phyloP scores from a whole-genome alignment of 345 rosid genomes.

The Linum lewisii region DNA sequence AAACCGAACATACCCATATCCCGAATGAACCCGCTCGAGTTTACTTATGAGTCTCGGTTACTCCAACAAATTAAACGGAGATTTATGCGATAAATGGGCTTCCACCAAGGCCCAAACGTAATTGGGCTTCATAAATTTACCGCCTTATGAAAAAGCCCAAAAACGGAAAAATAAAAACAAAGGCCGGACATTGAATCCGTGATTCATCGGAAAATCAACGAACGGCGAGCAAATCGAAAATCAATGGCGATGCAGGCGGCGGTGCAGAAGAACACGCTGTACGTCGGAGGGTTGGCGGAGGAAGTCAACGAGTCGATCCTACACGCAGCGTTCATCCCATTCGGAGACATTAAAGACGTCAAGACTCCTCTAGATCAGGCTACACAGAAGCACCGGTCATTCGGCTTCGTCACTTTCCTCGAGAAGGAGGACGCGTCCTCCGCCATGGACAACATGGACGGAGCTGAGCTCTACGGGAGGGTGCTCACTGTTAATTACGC shows the following conservation, averaged over 20 bases:
- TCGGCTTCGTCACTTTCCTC: constrained; percentile 93
- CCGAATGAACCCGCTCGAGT: no score
- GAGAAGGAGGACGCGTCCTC: constrained; percentile 81
- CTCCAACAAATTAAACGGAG: no score
- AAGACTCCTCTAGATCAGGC: constrained; percentile 94
- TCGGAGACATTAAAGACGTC: constrained; percentile 96
- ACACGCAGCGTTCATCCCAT: constrained; percentile 88
- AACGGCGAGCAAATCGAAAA: no score
- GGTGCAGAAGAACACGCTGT: constrained; percentile 94
- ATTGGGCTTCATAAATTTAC: no score
- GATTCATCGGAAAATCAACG: no score
- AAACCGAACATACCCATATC: no score
- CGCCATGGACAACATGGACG: constrained; percentile 99
- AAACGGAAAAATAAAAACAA: no score
- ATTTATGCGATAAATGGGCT: no score
- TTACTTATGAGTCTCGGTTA: no score
- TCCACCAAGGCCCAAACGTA: no score
- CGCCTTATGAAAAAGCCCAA: no score
- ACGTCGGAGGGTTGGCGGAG: constrained; percentile 93
- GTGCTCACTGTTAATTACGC: constrained; percentile 97
- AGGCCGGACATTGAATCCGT: no score
- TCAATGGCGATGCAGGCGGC: constrained; percentile 18
- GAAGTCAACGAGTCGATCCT: constrained; percentile 92
- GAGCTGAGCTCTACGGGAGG: constrained; percentile 94
- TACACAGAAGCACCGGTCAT: constrained; percentile 95